Percentiles rank a stretch among this genome's conserved stretches.
Evolutionary conservation across 2,329 filamentous ascomycete species (phyloP).

Genomic region (Akanthomyces lecanii): DNA sequence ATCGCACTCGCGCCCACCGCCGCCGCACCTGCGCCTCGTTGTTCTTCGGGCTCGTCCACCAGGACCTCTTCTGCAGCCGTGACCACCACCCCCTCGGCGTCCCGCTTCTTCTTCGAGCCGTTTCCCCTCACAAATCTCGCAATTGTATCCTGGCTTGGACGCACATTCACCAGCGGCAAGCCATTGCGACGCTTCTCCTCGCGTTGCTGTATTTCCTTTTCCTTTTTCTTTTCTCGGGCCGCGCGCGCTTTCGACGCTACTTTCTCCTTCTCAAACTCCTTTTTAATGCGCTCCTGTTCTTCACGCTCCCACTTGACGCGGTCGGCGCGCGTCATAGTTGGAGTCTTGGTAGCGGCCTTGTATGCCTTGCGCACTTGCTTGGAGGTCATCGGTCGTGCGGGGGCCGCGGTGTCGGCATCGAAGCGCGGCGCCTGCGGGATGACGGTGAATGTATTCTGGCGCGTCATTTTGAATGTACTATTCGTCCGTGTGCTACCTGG

Average conservation of each 20-base stretch:
- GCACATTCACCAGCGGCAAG: conserved; percentile 49
- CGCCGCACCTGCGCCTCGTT: conserved; percentile 1
- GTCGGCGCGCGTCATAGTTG: conserved; percentile 39
- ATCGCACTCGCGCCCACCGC: background rate
- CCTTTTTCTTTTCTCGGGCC: conserved; percentile 52
- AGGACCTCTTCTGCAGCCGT: background rate
- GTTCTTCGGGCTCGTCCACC: conserved; percentile 19
- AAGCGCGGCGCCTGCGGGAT: conserved; percentile 32
- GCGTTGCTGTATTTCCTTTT: conserved; percentile 45
- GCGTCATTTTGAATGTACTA: conserved; percentile 28
- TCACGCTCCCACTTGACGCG: conserved; percentile 36
- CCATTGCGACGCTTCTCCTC: conserved; percentile 50
- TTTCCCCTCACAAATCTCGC: conserved; percentile 45
- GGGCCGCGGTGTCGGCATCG: conserved; percentile 18
- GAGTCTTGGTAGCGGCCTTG: conserved; percentile 30
- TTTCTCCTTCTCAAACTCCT: conserved; percentile 48
- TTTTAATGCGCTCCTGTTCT: conserved; percentile 52
- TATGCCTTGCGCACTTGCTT: conserved; percentile 39
- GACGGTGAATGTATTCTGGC: conserved; percentile 43
- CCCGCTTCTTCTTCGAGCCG: conserved; percentile 30
- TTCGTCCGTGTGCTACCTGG: background rate
- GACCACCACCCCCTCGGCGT: conserved; percentile 19
- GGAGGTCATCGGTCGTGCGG: conserved; percentile 37
- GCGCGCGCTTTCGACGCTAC: conserved; percentile 44
- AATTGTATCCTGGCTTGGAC: conserved; percentile 56